Evolutionary conservation across 495 filamentous ascomycete species (phyloP).

Genomic region (Aspergillus affinis): DNA sequence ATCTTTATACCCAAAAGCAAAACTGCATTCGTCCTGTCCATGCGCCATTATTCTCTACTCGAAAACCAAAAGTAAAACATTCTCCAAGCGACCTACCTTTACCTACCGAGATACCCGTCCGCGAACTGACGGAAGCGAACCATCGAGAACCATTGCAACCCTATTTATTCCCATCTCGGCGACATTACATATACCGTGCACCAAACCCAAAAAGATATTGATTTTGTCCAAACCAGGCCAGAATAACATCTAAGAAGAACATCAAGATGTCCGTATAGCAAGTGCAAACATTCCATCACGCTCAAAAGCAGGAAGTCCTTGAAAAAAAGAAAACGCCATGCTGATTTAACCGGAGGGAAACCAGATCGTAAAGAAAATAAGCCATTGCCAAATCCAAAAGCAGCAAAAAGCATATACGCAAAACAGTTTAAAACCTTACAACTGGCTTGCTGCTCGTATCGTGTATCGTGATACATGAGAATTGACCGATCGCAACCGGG

Average conservation of each 20-base stretch:
- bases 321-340: slow-evolving; percentile 12
- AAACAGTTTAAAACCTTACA: no score
- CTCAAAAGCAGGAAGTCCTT: slow-evolving; percentile 4
- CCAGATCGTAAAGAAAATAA: slow-evolving; percentile 13
- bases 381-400: background rate
- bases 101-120: background rate
- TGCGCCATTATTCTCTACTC: slow-evolving; percentile 5
- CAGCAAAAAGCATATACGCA: slow-evolving; percentile 1
- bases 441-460: slow-evolving; percentile 1
- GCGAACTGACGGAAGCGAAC: no score
- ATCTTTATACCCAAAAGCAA: background rate
- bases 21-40: background rate
- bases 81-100: slow-evolving; percentile 2
- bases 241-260: background rate
- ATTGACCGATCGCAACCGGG: background rate
- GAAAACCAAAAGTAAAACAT: slow-evolving; percentile 1
- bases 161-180: no score
- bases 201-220: no score
- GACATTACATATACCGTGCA: no score
- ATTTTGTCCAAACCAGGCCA: background rate
- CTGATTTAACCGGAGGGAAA: slow-evolving; percentile 8
- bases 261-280: background rate
- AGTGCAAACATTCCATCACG: slow-evolving; percentile 5
- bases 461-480: background rate
- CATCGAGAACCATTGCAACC: no score